Percentiles rank a stretch among this genome's conserved stretches.
Evolutionary conservation across 129 eudicot genomes (phyloP).

Genomic region (Daucus carota): DH1_v3.0 NC_030389.2:38174501-38175000

Average conservation of each 20-base stretch:
- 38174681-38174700: background rate
- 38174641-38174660: background rate
- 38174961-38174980: no score
- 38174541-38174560: background rate
- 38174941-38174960: no score
- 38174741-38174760: constrained; percentile 89
- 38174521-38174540: background rate
- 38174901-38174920: background rate
- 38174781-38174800: constrained; percentile 52
- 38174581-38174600: background rate
- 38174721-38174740: constrained; percentile 27
- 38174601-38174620: background rate
- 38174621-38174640: background rate
- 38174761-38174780: constrained; percentile 67
- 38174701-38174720: background rate
- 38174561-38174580: background rate
- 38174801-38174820: constrained; percentile 65
- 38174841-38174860: constrained; percentile 36
- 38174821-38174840: constrained; percentile 52
- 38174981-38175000: no score
- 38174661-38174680: background rate
- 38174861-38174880: constrained; percentile 12
- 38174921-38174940: no score
- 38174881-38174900: background rate
- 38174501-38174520: background rate